Evolutionary conservation across 2,329 filamentous ascomycete genomes (phyloP).

Genomic region (Diaporthe velutina): DNA sequence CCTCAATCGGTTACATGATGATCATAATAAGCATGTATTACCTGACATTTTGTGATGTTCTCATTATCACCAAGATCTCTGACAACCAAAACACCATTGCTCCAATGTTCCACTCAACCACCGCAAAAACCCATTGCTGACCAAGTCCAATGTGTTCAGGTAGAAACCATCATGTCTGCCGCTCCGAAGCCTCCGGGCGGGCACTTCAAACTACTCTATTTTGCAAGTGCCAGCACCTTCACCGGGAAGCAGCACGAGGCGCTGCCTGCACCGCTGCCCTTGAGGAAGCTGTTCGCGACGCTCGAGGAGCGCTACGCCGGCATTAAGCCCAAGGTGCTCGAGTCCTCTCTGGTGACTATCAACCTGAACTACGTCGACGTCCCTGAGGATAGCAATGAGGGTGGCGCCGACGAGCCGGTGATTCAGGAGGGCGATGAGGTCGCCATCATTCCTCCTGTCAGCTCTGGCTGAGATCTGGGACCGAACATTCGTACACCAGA

Average conservation of each 20-base stretch:
- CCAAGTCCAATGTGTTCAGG: conserved; percentile 35
- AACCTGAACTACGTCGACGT: conserved; percentile 87
- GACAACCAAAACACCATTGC: conserved; percentile 52
- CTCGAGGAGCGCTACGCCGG: conserved; percentile 79
- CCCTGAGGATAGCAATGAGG: conserved; percentile 58
- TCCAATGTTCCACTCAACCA: conserved; percentile 29
- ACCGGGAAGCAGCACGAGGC: conserved; percentile 76
- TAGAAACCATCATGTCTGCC: conserved; percentile 40
- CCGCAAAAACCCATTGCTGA: conserved; percentile 43
- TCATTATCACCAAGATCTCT: conserved; percentile 80
- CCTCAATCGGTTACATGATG: conserved; percentile 47
- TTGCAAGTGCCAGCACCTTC: conserved; percentile 80
- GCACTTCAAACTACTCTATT: conserved; percentile 87
- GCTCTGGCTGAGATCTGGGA: conserved; percentile 75
- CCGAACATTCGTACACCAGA: neutral
- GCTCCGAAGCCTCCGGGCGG: conserved; percentile 65
- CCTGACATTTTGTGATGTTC: conserved; percentile 62
- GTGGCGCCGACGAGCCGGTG: conserved; percentile 55
- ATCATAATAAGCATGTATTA: conserved; percentile 56
- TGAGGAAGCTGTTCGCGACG: conserved; percentile 72
- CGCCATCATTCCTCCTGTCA: conserved; percentile 89
- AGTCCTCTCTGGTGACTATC: conserved; percentile 81
- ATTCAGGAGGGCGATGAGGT: conserved; percentile 85
- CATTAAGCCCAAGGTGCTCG: conserved; percentile 76
- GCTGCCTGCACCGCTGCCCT: conserved; percentile 74